These are phyloP conservation scores for Boletus mariae DNA, from an alignment of 1,284 basidiomycete species.

Conservation along the genomic window DNA sequence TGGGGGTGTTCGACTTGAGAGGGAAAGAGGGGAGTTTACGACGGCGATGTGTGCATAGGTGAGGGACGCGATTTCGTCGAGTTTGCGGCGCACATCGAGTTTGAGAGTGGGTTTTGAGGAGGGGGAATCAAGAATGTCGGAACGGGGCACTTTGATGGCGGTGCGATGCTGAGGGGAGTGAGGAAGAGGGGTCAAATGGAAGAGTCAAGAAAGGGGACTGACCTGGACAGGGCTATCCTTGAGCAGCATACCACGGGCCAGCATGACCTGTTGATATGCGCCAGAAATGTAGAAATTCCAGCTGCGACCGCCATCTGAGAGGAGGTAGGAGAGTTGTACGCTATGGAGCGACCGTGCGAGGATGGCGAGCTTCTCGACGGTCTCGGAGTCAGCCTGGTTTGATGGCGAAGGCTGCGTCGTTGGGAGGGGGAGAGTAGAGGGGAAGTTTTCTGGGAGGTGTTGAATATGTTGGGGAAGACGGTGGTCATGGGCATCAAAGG, in stretches of 20 bases:
- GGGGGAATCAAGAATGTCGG: conserved; percentile 87
- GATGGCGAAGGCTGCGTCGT: conserved; percentile 44
- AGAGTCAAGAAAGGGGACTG: conserved; percentile 19
- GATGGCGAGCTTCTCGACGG: conserved; percentile 78
- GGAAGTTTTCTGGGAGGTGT: conserved; percentile 34
- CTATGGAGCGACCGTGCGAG: conserved; percentile 78
- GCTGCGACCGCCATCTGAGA: conserved; percentile 65
- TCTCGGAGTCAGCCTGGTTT: conserved; percentile 55
- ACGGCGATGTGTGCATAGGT: conserved; percentile 89
- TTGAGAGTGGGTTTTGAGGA: conserved; percentile 83
- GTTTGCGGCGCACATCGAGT: conserved; percentile 78
- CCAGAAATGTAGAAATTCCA: conserved; percentile 94
- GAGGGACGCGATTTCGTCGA: conserved; percentile 90
- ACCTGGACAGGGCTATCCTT: conserved; percentile 88
- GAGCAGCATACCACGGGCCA: conserved; percentile 82
- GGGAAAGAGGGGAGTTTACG: conserved; percentile 71
- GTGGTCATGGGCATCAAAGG: conserved; percentile 58
- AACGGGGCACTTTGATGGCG: conserved; percentile 85
- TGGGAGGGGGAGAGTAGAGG: conserved; percentile 34
- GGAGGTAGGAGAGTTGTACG: conserved; percentile 77
- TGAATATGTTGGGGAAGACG: conserved; percentile 43
- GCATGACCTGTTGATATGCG: conserved; percentile 89
- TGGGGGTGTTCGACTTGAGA: conserved; percentile 69
- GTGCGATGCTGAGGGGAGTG: conserved; percentile 61
- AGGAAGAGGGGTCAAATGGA: conserved; percentile 15